Conservation (phyloP, 1,284 basidiomycete species). For the Malassezia yamatoensis region DNA sequence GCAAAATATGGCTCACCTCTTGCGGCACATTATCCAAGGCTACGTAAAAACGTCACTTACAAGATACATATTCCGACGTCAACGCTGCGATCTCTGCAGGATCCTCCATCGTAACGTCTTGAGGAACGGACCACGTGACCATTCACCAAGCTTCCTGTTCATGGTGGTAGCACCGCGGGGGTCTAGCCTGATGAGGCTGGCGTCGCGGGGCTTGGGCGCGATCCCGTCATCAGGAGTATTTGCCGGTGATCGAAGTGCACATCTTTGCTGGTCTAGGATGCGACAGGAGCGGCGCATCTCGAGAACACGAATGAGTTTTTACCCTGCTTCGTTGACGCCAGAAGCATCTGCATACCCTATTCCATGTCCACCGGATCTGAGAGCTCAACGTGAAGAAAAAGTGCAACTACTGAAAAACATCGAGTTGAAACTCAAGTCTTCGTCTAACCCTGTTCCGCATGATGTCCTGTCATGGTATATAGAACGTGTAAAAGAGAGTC, state of each 20-base stretch:
- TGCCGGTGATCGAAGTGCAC: no score
- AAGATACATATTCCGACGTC: constrained; percentile 37
- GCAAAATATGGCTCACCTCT: constrained; percentile 41
- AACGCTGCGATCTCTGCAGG: constrained; percentile 44
- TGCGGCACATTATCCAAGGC: constrained; percentile 41
- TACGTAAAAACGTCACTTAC: constrained; percentile 12
- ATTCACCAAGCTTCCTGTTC: not conserved
- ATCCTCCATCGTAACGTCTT: constrained; percentile 27
- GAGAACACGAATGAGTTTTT: no score
- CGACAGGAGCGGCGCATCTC: no score
- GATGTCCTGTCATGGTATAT: constrained; percentile 3
- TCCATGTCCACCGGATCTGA: no score
- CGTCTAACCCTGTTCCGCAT: no score
- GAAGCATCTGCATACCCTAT: no score
- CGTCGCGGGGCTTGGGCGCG: not conserved
- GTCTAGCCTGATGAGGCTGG: not conserved
- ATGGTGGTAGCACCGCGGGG: not conserved
- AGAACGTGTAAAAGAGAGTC: constrained; percentile 13
- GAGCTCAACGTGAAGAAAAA: no score
- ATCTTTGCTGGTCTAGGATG: no score
- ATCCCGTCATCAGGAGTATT: no score
- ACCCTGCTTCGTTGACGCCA: no score
- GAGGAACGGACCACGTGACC: constrained; percentile 10
- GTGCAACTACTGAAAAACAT: no score
- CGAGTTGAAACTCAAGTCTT: no score